Evolutionary conservation across 2,329 filamentous ascomycete genomes (phyloP), one percentile per base, ranked within the genome.

Genomic region (Amylocarpus encephaloides): DNA sequence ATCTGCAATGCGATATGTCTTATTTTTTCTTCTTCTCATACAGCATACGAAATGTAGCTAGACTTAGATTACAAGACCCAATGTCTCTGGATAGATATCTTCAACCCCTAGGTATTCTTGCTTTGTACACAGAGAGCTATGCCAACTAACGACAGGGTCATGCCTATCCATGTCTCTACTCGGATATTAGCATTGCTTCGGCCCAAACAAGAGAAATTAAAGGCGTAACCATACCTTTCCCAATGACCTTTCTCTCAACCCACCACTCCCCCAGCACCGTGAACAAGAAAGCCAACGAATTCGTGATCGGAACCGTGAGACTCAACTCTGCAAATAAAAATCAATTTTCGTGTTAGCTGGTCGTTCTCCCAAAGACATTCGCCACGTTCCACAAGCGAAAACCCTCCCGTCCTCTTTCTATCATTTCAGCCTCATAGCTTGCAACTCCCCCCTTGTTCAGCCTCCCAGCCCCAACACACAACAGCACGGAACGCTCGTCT

Each of bases 251-350:
- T 53, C 82, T 82, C 62, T 96, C 92, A 1, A 92, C 89, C 75
- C 85, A 94, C 90, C 91, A 97, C 61, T 97, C 92, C 1, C 91
- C 92, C 11, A 96, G 64, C 1, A 96, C 91, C 0, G 92, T 97
- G 64, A 96, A 97, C n/a, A 97, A 70, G 61, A 97, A 97, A 0
- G 92, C 92, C 63, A 95, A 72, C 0, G 90, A 95, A 64, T 97
- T 97, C 1, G 92, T 91, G 55, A 97, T 93, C 1, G 92, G 92
- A 1, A 97, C 91, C 2, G 91, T 96, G 55, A 97, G 73, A 64
- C 90, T 95, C 60, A 97, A 66, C 68, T 97, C 92, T 93, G 60
- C 11, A 16, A 11, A 40, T 41, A 36, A 36, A 41, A 18, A 43
- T 46, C 47, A 44, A 55, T 48, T 45, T 46, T 41, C 34, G 13